Conservation (phyloP, 371 early-diverging fungal genomes). For the Mucor plumbeus region DNA sequence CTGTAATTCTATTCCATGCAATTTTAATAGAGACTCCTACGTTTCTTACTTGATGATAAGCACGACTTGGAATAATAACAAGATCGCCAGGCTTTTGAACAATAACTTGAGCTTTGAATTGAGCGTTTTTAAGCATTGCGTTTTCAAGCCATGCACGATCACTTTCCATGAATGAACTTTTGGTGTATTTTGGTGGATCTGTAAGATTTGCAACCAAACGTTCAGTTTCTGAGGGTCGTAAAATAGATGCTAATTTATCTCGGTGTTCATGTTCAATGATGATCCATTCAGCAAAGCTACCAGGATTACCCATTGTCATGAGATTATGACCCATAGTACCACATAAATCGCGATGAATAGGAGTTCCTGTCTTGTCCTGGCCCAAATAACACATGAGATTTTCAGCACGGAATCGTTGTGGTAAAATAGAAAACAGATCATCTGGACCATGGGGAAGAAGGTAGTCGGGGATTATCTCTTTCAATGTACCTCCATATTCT, state of each 20-base stretch:
- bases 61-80: slow-evolving; percentile 46
- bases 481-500: slow-evolving; percentile 18
- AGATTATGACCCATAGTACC: slow-evolving; percentile 50
- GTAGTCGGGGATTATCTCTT: slow-evolving; percentile 29
- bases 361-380: slow-evolving; percentile 36
- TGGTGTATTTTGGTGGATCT: not conserved
- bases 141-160: slow-evolving; percentile 41
- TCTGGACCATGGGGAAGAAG: slow-evolving; percentile 30
- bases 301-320: slow-evolving; percentile 31
- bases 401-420: slow-evolving; percentile 31
- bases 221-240: not conserved
- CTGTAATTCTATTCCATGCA: slow-evolving; percentile 48
- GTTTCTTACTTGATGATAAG: slow-evolving; percentile 50
- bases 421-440: slow-evolving; percentile 35
- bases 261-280: slow-evolving; percentile 29
- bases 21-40: slow-evolving; percentile 37
- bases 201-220: not conserved
- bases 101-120: slow-evolving; percentile 28
- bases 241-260: slow-evolving; percentile 15
- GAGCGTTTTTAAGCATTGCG: not conserved
- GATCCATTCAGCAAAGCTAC: slow-evolving; percentile 40
- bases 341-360: slow-evolving; percentile 44
- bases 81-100: slow-evolving; percentile 43
- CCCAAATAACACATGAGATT: slow-evolving; percentile 50
- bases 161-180: slow-evolving; percentile 41